Evolutionary conservation across 306 rosid genomes (phyloP).

Genomic region (Vicia villosa): DNA sequence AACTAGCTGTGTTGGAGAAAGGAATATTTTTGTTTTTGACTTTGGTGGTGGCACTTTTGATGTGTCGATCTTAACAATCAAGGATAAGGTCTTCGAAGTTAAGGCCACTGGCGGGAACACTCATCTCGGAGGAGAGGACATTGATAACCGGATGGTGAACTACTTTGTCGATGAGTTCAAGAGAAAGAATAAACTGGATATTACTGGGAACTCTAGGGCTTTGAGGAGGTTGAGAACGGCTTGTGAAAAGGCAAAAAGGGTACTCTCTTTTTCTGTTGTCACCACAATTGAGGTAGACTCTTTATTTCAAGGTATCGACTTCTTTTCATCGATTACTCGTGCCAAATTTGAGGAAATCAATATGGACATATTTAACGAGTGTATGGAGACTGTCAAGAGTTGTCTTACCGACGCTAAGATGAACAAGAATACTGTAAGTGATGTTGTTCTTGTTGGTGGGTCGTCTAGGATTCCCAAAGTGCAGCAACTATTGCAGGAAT

Average conservation of each 20-base stretch:
- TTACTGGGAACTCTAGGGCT: not conserved
- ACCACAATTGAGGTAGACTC: constrained; percentile 7
- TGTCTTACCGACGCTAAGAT: not conserved
- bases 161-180: not conserved
- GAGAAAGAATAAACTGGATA: constrained; percentile 19
- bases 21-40: constrained; percentile 17
- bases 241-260: constrained; percentile 33
- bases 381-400: not conserved
- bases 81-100: not conserved
- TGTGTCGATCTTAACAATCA: constrained; percentile 19
- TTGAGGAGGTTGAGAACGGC: constrained; percentile 29
- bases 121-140: constrained; percentile 38
- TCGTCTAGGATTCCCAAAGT: constrained; percentile 31
- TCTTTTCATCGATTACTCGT: not conserved
- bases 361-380: not conserved
- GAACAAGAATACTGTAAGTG: not conserved
- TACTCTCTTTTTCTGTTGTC: not conserved
- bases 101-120: constrained; percentile 19
- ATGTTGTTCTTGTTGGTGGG: constrained; percentile 22
- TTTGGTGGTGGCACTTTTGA: constrained; percentile 40
- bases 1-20: not conserved
- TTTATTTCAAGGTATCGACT: not conserved
- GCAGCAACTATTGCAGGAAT: not conserved
- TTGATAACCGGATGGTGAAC: constrained; percentile 23
- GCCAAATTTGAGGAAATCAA: constrained; percentile 19